Base-by-base conservation (phyloP, 768 basidiomycete species). In the Lentinula raphanica region DNA sequence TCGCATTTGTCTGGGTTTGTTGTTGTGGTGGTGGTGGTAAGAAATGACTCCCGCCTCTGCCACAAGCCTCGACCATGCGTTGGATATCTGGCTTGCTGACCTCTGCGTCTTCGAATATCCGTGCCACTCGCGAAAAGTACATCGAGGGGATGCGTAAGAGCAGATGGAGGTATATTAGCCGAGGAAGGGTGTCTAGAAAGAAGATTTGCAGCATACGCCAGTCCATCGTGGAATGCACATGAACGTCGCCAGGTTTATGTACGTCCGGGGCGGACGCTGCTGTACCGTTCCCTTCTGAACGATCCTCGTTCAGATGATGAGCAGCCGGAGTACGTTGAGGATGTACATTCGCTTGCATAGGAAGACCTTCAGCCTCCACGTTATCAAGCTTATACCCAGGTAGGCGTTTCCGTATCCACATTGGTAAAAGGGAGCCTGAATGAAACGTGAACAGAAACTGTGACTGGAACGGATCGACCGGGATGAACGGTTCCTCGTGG, bases 91-190 rank as follows among this genome's bases (percentile, higher is more conserved):
- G 87, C 60, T 78, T 78, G 65, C 88, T 88, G 51, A 92, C 79
- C 55, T 92, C 85, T 2, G 90, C 89, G 58, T 90, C 88, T 63
- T 87, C 81, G 61, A 90, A 91, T 27, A 92, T 81, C 49, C 82
- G 79, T 2, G 87, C 81, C 23, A 92, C 90, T 2, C 90, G 84
- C 2, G 85, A 81, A 69, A 91, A 92, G 65, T 92, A 92, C 64
- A 91, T 74, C 0, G 86, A 80, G 1, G 90, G 91, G n/a, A 92
- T 78, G 15, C 84, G 80, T 17, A 92, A 76, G 7, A 92, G 80
- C 40, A 72, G 49, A 60, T 71, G 63, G 7, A 74, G 63, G 59
- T 78, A 77, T 2, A 74, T 36, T 35, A 77, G 67, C 15, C 77
- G 68, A 12, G 76, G 77, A 5, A 80, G 65, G 12, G 72, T 74